Base-by-base conservation (phyloP, 441 rosid species). In the Syzygium malaccense region DNA sequence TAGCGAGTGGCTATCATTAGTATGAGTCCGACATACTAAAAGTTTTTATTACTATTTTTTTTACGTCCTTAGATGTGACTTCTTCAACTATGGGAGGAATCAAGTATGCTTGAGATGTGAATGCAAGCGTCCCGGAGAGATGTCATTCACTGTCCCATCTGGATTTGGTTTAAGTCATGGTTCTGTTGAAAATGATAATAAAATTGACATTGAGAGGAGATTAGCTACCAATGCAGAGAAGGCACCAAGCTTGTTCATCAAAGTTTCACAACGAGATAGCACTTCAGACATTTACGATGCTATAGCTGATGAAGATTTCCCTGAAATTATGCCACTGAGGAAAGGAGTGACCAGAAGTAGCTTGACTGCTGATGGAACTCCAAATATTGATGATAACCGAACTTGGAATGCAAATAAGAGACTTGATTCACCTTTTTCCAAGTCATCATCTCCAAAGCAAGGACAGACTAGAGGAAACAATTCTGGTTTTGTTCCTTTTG, bases 71-170 rank as follows among this genome's bases (percentile, higher is more conserved):
- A 96, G 99, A 93, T 98, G 99, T 87, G 96, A 95, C 91, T 97
- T 95, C 90, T 94, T 90, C 89, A 98, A 98, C 64, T 93, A 94
- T 45, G 96, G 95, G 49, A 96, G 95, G 93, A 96, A 98, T 88
- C 91, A 66, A n/a, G 95, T 93, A 49, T 98, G 99, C 95, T 91
- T 98, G 92, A 98, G 98, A 93, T 98, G 99, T 90, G 99, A 97
- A 90, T 98, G 98, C 93, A 96, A 94, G 91, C 93, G 93, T 49
- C 96, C 98, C 9, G 94, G 93, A 86, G 93, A 89, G 79, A 53
- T 92, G 86, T 90, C 93, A 19, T 87, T 89, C 84, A 87, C 85
- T 87, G 48, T 87, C 55, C 84, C 89, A 54, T 92, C 93, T 30
- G 45, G 89, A 68, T 89, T 90, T 75, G 91, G 88, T 86, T 48